Percentiles rank a stretch among this genome's conserved stretches.
Conservation (phyloP, 805 yeast species). For the Suhomyces xylopsoci region DNA sequence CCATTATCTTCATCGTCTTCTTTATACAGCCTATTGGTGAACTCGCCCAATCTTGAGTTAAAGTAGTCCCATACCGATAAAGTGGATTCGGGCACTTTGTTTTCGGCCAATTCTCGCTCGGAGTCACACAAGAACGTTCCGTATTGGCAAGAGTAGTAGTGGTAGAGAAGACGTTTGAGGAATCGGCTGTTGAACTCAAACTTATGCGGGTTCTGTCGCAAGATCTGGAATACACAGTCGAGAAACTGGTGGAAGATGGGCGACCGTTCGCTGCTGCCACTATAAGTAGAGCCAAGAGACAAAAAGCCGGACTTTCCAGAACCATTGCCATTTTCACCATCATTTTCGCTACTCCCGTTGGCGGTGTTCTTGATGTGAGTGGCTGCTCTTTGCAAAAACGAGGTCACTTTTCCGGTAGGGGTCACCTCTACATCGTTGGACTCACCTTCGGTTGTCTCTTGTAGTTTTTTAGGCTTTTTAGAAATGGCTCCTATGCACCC, state of each 20-base stretch:
- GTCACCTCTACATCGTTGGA: neutral
- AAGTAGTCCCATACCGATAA: constrained; percentile 94
- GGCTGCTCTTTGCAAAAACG: constrained; percentile 42
- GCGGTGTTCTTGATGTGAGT: constrained; percentile 40
- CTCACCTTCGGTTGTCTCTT: neutral
- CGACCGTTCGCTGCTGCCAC: constrained; percentile 47
- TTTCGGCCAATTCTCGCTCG: constrained; percentile 55
- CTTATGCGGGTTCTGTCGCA: constrained; percentile 61
- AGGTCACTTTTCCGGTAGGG: constrained; percentile 26
- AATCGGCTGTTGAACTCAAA: constrained; percentile 92
- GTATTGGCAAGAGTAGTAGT: constrained; percentile 89
- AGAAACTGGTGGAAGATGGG: constrained; percentile 94
- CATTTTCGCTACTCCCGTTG: neutral
- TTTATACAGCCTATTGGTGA: constrained; percentile 51
- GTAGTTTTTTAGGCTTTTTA: constrained; percentile 16
- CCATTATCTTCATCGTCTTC: constrained; percentile 21
- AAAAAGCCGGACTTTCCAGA: constrained; percentile 23
- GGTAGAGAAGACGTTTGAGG: constrained; percentile 78
- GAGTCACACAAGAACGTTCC: constrained; percentile 82
- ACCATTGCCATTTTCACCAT: constrained; percentile 8
- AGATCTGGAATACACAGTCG: constrained; percentile 82
- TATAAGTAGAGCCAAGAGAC: constrained; percentile 29
- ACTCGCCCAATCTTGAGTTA: constrained; percentile 68
- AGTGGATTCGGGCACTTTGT: constrained; percentile 47
- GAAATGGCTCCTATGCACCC: constrained; percentile 43